These are phyloP conservation scores for Gardenia jasminoides DNA, from an alignment of 257 asterid species.

Conservation along the genomic window DNA sequence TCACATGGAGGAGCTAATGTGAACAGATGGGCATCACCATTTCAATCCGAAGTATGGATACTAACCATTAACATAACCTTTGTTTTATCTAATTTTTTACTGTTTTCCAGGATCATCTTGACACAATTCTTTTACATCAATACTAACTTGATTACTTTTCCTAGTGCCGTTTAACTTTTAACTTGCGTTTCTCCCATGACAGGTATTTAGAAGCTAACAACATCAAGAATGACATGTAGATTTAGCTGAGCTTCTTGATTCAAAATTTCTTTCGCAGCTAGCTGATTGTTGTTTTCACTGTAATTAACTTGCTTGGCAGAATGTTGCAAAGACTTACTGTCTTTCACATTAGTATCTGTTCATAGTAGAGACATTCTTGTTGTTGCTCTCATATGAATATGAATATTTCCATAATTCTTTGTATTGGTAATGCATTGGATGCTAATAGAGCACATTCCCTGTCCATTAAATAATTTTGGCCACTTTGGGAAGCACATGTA, in stretches of 20 bases:
- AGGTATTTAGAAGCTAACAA: conserved; percentile 60
- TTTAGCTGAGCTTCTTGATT: conserved; percentile 24
- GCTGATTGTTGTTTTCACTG: conserved; percentile 19
- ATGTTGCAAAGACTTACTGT: not conserved
- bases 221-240: conserved; percentile 37
- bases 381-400: not conserved
- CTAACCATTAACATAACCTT: conserved; percentile 95
- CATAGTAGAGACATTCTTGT: not conserved
- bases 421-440: not conserved
- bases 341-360: not conserved
- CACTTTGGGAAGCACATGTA: not conserved
- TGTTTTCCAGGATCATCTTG: conserved; percentile 43
- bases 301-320: conserved; percentile 10
- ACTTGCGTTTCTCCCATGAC: conserved; percentile 39
- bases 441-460: not conserved
- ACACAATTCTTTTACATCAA: conserved; percentile 29
- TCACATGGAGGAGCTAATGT: conserved; percentile 98
- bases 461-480: not conserved
- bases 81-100: conserved; percentile 62
- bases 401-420: not conserved
- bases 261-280: conserved; percentile 13
- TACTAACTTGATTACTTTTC: conserved; percentile 42
- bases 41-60: conserved; percentile 99
- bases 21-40: conserved; percentile 98
- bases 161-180: conserved; percentile 28